phyloP scores from a whole-genome alignment of 257 asterid genomes.

The Marsdenia floribunda region DNA sequence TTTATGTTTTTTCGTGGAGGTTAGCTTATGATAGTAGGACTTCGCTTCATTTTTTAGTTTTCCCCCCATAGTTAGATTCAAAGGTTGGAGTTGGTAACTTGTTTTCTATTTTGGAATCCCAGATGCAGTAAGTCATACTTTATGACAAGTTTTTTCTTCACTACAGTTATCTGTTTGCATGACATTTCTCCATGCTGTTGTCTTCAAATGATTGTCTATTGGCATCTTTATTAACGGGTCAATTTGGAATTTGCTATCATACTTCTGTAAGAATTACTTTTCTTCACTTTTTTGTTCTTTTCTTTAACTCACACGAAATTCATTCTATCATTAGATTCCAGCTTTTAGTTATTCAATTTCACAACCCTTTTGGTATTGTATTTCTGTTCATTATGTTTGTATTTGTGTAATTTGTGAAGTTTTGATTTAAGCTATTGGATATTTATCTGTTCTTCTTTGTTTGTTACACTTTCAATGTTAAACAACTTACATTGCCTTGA shows the following conservation, averaged over 20 bases:
- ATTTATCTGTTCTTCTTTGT: neutral
- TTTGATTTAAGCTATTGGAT: neutral
- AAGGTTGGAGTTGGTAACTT: neutral
- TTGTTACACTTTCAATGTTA: neutral
- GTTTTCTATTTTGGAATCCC: neutral
- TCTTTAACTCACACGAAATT: neutral
- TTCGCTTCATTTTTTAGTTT: neutral
- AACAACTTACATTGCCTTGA: conserved; percentile 1
- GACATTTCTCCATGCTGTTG: neutral
- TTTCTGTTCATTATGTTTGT: neutral
- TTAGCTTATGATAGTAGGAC: neutral
- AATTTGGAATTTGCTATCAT: neutral
- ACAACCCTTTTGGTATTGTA: neutral
- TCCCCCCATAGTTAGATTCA: neutral
- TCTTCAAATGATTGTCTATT: neutral
- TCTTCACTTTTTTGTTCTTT: neutral
- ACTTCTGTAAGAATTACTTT: neutral
- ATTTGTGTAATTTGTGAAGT: neutral
- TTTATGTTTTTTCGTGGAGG: neutral
- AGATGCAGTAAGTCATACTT: neutral
- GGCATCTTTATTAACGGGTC: neutral
- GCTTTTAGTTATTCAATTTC: neutral
- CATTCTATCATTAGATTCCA: neutral
- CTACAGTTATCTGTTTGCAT: neutral
- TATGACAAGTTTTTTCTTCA: neutral